Evolutionary conservation across 805 yeast genomes (phyloP).

Genomic region (Millerozyma acaciae): DNA sequence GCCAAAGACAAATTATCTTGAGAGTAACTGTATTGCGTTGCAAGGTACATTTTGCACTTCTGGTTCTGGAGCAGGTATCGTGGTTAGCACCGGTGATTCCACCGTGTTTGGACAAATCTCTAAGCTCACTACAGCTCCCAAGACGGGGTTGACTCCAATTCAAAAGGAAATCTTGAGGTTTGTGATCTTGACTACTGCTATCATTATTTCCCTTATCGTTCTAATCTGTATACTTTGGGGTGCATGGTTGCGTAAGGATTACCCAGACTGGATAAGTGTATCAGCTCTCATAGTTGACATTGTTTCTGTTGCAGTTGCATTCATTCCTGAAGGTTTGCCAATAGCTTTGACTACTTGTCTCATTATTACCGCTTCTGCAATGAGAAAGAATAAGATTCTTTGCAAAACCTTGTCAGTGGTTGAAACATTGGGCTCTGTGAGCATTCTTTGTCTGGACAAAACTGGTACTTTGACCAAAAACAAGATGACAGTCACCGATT

Average conservation of each 20-base stretch:
- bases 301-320: constrained; percentile 41
- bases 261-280: constrained; percentile 40
- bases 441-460: constrained; percentile 42
- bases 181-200: constrained; percentile 20
- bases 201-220: constrained; percentile 26
- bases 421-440: constrained; percentile 56
- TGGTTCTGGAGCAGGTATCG: constrained; percentile 43
- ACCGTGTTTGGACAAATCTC: constrained; percentile 47
- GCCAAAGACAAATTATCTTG: constrained; percentile 37
- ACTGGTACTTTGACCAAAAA: constrained; percentile 50
- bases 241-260: constrained; percentile 35
- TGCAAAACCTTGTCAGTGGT: constrained; percentile 45
- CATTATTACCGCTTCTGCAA: constrained; percentile 43
- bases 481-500: constrained; percentile 40
- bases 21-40: constrained; percentile 40
- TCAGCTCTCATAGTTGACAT: constrained; percentile 39
- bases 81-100: constrained; percentile 41
- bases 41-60: constrained; percentile 44
- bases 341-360: constrained; percentile 50
- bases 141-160: constrained; percentile 37
- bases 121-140: constrained; percentile 36
- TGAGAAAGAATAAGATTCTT: constrained; percentile 42
- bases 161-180: constrained; percentile 40
- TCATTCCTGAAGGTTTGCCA: constrained; percentile 51
- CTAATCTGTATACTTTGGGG: constrained; percentile 39